Evolutionary conservation across 148 eudicot species (phyloP), one percentile per base, ranked within the genome.

Genomic region (Polygonum aviculare): DNA sequence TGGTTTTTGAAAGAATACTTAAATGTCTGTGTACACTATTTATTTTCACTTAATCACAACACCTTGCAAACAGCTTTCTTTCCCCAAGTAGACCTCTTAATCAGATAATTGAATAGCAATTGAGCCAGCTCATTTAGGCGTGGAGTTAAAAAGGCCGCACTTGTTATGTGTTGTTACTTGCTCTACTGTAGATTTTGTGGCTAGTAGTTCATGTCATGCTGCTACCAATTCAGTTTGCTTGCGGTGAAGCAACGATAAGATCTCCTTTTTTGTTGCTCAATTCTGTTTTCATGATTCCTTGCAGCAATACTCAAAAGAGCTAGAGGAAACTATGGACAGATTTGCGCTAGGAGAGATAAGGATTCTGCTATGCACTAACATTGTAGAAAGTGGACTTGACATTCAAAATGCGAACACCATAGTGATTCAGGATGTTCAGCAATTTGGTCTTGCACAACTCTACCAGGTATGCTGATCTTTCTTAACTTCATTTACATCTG

Each of bases 401-500:
- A 95, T 94, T 77, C 98, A 90, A 80, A 95, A 95, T 86, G 98
- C 97, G 47, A 95, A 95, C 84, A 92, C 98, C 76, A 95, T 95
- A 52, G 82, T 95, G 70, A 84, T 95, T 83, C 98, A 95, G 82
- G 96, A 95, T 81, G 90, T 95, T 81, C 98, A 95, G 78, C 91
- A 89, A 79, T 95, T 95, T 84, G 98, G 98, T 62, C 97, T 95
- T 69, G 94, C 98, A 74, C 98, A 95, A 67, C 77, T 95, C 80
- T 95, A 95, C 82, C 98, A 95, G 98, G 98, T 92, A 75, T 78
- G 77, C 41, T 76, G 39, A 59, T 74, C 45, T 63, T 57, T 72
- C 47, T 44, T 41, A 55, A 36, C 59, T 72, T 44, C 16, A 9
- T 36, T 67, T 0, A 12, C 44, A 67, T 67, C 41, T 67, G 71